These are phyloP conservation scores for Nicotiana undulata DNA, from an alignment of 257 asterid species.

Conservation along the genomic window DNA sequence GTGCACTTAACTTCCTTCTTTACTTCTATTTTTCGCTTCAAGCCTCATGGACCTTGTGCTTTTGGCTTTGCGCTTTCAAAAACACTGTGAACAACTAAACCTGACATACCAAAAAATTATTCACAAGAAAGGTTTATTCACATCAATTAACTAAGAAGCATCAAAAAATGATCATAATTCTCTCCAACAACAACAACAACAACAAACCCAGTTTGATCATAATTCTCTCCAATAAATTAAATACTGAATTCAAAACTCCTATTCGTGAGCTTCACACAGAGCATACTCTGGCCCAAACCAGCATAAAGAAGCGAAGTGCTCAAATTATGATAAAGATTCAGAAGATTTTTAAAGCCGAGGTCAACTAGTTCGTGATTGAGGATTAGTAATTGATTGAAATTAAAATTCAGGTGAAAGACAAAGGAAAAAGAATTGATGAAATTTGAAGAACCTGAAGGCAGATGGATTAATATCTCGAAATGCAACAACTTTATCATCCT, in stretches of 20 bases:
- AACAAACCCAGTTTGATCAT: too few relatives aligned
- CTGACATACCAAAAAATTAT: background rate
- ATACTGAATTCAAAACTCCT: background rate
- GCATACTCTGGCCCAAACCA: background rate
- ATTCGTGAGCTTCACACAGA: background rate
- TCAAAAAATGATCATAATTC: background rate
- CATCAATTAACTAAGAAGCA: background rate
- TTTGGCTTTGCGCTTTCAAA: too few relatives aligned
- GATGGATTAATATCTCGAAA: slow-evolving; percentile 80
- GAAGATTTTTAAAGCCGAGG: background rate
- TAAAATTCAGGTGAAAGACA: background rate
- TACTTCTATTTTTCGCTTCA: too few relatives aligned
- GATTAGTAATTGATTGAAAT: background rate
- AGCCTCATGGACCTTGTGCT: too few relatives aligned
- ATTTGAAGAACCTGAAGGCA: slow-evolving; percentile 43
- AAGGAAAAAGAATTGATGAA: background rate
- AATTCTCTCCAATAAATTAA: background rate
- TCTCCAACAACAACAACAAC: too few relatives aligned
- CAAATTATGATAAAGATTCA: background rate
- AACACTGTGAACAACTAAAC: background rate
- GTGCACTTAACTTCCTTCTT: too few relatives aligned
- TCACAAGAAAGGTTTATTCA: background rate
- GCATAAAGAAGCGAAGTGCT: background rate
- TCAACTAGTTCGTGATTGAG: background rate
- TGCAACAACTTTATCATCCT: slow-evolving; percentile 67